A percentile compares a stretch with the other conserved stretches of the same genome.
Evolutionary conservation across 1,284 basidiomycete species (phyloP).

Genomic region (Cryptococcus hybrid): DNA sequence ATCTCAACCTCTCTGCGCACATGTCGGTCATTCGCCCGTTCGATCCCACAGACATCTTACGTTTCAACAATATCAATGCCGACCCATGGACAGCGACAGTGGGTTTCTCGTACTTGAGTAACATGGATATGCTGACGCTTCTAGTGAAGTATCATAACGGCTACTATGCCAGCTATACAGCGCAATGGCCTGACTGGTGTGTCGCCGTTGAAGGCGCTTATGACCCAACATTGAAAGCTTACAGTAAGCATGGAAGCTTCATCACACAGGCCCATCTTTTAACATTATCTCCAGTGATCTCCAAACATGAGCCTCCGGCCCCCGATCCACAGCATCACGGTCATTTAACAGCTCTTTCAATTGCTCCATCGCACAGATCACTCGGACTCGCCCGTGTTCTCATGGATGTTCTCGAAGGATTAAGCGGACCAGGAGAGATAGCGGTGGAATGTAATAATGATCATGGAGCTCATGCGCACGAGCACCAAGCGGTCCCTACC

Average conservation of each 20-base stretch:
- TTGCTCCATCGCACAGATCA: slow-evolving; percentile 41
- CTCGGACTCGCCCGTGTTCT: slow-evolving; percentile 46
- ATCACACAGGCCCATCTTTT: not conserved
- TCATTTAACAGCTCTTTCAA: slow-evolving; percentile 49
- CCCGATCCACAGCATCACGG: slow-evolving; percentile 49
- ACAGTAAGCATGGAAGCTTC: slow-evolving; percentile 31
- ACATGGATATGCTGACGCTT: not conserved
- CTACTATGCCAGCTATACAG: slow-evolving; percentile 44
- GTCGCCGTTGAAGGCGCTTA: slow-evolving; percentile 28
- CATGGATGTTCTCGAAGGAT: slow-evolving; percentile 45
- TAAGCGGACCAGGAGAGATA: slow-evolving; percentile 16
- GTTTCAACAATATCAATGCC: slow-evolving; percentile 54
- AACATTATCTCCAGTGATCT: slow-evolving; percentile 34
- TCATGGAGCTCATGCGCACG: slow-evolving; percentile 1
- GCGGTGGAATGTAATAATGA: not conserved
- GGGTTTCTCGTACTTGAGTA: slow-evolving; percentile 8
- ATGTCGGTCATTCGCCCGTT: slow-evolving; percentile 55
- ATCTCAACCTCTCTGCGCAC: not conserved
- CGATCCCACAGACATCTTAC: slow-evolving; percentile 51
- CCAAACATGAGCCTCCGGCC: slow-evolving; percentile 48
- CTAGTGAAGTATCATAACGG: slow-evolving; percentile 37
- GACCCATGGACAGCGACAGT: slow-evolving; percentile 57
- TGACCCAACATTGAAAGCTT: slow-evolving; percentile 29
- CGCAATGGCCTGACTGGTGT: slow-evolving; percentile 46
- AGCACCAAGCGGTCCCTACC: slow-evolving; percentile 1